phyloP scores from a whole-genome alignment of 208 protist species.

The Trypanosoma cruzi region DNA sequence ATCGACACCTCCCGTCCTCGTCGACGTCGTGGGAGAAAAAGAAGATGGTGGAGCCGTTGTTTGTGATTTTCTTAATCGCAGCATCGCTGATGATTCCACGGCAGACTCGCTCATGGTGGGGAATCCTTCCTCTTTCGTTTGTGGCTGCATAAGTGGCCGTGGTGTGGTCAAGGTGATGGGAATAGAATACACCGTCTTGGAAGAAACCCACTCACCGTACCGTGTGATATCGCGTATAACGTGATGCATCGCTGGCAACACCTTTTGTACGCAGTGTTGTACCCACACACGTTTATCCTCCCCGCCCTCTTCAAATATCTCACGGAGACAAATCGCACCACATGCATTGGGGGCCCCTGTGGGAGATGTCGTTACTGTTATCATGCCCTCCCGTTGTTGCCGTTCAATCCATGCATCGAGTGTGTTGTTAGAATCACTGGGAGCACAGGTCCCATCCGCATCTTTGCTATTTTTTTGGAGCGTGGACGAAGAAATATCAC shows the following conservation, averaged over 20 bases:
- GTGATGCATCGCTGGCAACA: slow-evolving; percentile 19
- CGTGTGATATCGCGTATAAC: slow-evolving; percentile 16
- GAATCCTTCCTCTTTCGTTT: slow-evolving; percentile 5
- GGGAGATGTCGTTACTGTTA: neutral
- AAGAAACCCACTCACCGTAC: slow-evolving; percentile 14
- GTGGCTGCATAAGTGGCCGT: neutral
- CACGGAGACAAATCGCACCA: slow-evolving; percentile 17
- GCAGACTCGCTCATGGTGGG: neutral
- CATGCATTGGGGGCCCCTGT: neutral
- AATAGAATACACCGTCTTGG: slow-evolving; percentile 7
- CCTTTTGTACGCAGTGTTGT: slow-evolving; percentile 9
- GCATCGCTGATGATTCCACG: neutral
- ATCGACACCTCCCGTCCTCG: neutral
- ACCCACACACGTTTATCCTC: slow-evolving; percentile 24
- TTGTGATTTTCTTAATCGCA: neutral
- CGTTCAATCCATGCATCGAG: slow-evolving; percentile 19
- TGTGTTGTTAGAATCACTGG: neutral
- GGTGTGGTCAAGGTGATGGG: neutral
- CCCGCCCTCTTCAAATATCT: slow-evolving; percentile 11
- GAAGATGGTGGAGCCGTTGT: neutral
- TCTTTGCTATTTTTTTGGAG: neutral
- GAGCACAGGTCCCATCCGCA: neutral
- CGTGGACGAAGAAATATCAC: neutral
- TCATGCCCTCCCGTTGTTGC: neutral
- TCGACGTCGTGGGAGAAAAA: neutral